A percentile compares a stretch with the other conserved stretches of the same genome.
phyloP scores from a whole-genome alignment of 768 basidiomycete species.

The Hemileccinum impolitum region DNA sequence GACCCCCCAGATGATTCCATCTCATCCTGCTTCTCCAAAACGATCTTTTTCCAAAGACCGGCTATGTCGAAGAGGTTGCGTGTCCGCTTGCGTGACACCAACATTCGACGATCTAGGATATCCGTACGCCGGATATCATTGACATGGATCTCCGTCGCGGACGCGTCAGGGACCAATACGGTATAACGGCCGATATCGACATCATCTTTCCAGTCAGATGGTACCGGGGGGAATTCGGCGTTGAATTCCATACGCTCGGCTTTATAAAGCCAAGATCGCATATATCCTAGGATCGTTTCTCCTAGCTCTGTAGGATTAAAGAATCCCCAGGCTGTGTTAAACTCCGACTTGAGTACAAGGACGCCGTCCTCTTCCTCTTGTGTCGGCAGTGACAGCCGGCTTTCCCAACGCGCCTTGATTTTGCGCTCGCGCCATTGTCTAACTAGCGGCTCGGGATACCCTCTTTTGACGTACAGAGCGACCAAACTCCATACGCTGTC shows the following conservation, averaged over 20 bases:
- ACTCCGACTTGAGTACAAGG: background rate
- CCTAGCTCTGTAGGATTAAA: background rate
- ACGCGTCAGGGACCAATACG: too few relatives aligned
- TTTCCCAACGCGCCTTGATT: background rate
- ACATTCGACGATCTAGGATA: too few relatives aligned
- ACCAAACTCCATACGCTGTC: background rate
- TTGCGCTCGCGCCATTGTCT: background rate
- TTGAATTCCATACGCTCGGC: background rate
- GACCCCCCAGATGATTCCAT: too few relatives aligned
- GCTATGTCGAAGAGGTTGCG: too few relatives aligned
- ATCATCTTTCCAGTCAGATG: background rate
- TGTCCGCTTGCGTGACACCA: too few relatives aligned
- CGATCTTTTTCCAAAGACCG: too few relatives aligned
- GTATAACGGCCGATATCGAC: too few relatives aligned
- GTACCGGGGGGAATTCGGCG: background rate
- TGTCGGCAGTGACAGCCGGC: background rate
- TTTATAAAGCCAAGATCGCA: background rate
- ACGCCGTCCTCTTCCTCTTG: background rate
- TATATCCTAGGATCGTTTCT: background rate
- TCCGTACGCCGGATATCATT: too few relatives aligned
- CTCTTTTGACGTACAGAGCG: background rate
- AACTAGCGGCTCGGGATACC: background rate
- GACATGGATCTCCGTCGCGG: too few relatives aligned
- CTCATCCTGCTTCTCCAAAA: too few relatives aligned
- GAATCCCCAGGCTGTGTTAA: background rate